These are phyloP conservation scores for Penicillium simplicissimum DNA, from an alignment of 495 filamentous ascomycete genomes.

Conservation along the genomic window DNA sequence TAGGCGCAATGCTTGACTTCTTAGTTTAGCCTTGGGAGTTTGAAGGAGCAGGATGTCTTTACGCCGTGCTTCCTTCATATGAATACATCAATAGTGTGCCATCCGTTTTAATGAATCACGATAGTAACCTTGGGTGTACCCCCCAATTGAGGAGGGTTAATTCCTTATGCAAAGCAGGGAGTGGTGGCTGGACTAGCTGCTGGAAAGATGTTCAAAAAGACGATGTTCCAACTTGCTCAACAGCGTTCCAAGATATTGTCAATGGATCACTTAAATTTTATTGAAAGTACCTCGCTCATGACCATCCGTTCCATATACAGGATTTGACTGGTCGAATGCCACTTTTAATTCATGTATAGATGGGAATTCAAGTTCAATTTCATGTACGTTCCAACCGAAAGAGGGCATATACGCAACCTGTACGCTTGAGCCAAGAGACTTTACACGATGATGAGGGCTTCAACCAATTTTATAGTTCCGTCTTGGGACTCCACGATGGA, in stretches of 20 bases:
- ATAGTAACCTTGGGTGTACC: not conserved
- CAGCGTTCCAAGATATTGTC: too few species aligned
- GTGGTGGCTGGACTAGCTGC: too few species aligned
- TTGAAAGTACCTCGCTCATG: too few species aligned
- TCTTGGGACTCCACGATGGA: slow-evolving; percentile 4
- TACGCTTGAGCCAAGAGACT: not conserved
- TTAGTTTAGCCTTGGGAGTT: not conserved
- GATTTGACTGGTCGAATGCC: slow-evolving; percentile 2
- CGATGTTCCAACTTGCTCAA: too few species aligned
- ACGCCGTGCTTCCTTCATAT: not conserved
- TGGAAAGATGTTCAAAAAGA: too few species aligned
- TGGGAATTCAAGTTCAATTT: not conserved
- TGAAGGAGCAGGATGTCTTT: not conserved
- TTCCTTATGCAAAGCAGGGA: too few species aligned
- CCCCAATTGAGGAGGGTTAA: too few species aligned
- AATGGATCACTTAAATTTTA: too few species aligned
- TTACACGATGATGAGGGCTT: not conserved
- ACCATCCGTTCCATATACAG: not conserved
- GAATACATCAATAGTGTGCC: not conserved
- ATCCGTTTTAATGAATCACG: not conserved
- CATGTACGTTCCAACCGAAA: not conserved
- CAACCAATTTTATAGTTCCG: slow-evolving; percentile 18
- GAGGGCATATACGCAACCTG: not conserved
- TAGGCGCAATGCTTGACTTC: not conserved
- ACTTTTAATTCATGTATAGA: slow-evolving; percentile 16